These are phyloP conservation scores for Wickerhamomyces kurtzmanii DNA, from an alignment of 805 yeast genomes.

Conservation along the genomic window DNA sequence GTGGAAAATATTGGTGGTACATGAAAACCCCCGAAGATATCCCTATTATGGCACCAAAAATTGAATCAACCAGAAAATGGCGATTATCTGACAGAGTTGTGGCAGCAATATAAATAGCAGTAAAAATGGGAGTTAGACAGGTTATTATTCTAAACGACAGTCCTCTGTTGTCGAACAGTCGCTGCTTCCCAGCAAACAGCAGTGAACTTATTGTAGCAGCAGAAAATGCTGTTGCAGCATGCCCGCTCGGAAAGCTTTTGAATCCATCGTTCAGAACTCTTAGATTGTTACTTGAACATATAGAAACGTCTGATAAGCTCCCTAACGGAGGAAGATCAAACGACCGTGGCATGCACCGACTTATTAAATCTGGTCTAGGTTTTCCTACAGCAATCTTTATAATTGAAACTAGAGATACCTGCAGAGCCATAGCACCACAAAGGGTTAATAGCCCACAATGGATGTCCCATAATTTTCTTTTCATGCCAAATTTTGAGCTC, in stretches of 20 bases:
- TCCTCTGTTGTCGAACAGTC: constrained; percentile 25
- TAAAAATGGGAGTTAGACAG: constrained; percentile 23
- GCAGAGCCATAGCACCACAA: constrained; percentile 26
- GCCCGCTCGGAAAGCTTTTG: constrained; percentile 52
- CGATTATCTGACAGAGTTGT: constrained; percentile 39
- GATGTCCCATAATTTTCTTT: constrained; percentile 30
- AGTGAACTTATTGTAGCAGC: constrained; percentile 28
- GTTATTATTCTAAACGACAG: constrained; percentile 22
- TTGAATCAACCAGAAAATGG: constrained; percentile 30
- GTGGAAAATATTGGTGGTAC: constrained; percentile 32
- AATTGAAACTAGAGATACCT: constrained; percentile 27
- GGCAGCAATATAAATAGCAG: constrained; percentile 25
- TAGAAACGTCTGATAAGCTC: constrained; percentile 31
- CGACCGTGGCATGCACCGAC: constrained; percentile 34
- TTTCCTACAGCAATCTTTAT: constrained; percentile 39
- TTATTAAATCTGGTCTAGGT: constrained; percentile 44
- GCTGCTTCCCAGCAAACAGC: constrained; percentile 22
- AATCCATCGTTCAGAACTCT: constrained; percentile 36
- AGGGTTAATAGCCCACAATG: constrained; percentile 25
- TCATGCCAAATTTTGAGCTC: constrained; percentile 8
- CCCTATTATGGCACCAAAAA: constrained; percentile 30
- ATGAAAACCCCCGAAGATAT: constrained; percentile 19
- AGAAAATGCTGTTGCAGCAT: constrained; percentile 40
- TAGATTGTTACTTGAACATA: constrained; percentile 30
- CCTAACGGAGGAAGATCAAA: constrained; percentile 22